phyloP scores from a whole-genome alignment of 2,329 filamentous ascomycete species.

The Colletotrichum tamarilloi region DNA sequence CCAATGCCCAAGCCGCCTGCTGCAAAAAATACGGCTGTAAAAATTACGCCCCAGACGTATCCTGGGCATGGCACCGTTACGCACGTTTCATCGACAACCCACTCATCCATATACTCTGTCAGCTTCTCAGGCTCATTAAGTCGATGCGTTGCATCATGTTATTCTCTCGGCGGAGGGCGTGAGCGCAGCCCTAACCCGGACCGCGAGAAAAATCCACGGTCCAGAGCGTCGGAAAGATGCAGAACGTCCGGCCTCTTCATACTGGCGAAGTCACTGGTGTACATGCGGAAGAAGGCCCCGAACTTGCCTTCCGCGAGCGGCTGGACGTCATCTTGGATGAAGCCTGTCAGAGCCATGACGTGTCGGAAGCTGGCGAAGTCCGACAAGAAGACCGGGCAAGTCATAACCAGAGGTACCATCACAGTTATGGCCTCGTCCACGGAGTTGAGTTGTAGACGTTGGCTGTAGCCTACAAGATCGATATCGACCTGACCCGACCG shows the following conservation, averaged over 20 bases:
- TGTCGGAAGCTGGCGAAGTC: slow-evolving; percentile 26
- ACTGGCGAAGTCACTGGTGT: no score
- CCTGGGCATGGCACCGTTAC: neutral
- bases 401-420: slow-evolving; percentile 33
- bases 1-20: slow-evolving; percentile 41
- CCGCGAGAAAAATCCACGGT: neutral
- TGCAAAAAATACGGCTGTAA: slow-evolving; percentile 28
- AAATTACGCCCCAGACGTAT: slow-evolving; percentile 9
- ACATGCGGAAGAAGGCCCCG: slow-evolving; percentile 9
- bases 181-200: no score
- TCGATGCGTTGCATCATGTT: neutral
- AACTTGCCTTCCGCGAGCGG: slow-evolving; percentile 9
- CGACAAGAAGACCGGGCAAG: slow-evolving; percentile 29
- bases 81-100: slow-evolving; percentile 4
- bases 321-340: neutral
- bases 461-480: neutral
- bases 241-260: neutral
- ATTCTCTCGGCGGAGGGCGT: no score
- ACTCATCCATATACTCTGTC: neutral
- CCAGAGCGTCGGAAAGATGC: neutral
- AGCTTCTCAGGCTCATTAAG: neutral
- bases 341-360: slow-evolving; percentile 22
- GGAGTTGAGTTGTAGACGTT: neutral
- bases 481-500: no score
- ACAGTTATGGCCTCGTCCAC: slow-evolving; percentile 36